phyloP scores from a whole-genome alignment of 2,329 filamentous ascomycete species.

The Ascosphaera apis region DNA sequence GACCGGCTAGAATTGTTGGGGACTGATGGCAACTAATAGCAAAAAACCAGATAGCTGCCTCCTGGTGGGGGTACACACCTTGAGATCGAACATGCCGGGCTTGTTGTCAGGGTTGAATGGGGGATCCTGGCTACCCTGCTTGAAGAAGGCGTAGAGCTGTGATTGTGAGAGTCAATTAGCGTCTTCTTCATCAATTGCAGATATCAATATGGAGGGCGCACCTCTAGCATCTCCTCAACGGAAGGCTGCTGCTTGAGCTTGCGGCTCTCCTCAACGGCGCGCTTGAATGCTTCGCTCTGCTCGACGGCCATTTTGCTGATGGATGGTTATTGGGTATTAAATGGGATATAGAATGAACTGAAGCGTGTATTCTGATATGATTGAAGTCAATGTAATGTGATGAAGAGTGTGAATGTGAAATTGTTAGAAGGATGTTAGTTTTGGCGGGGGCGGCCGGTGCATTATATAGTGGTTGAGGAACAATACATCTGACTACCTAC shows the following conservation, averaged over 20 bases:
- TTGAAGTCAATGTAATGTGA: no score
- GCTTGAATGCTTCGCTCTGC: slow-evolving; percentile 11
- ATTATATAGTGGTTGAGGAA: no score
- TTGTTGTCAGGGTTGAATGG: slow-evolving; percentile 10
- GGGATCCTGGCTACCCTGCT: slow-evolving; percentile 13
- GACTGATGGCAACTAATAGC: not conserved
- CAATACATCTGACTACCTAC: no score
- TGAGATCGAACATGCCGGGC: slow-evolving; percentile 18
- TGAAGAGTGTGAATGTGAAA: no score
- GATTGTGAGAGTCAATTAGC: slow-evolving; percentile 4
- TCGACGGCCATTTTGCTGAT: slow-evolving; percentile 3
- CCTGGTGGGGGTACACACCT: slow-evolving; percentile 15
- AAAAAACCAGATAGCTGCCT: no score
- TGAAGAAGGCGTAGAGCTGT: slow-evolving; percentile 19
- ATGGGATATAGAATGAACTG: no score
- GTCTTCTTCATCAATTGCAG: not conserved
- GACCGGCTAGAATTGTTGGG: not conserved
- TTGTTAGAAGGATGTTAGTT: no score
- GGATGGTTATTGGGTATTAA: no score
- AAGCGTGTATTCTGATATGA: no score
- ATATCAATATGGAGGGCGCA: slow-evolving; percentile 4
- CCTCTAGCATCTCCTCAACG: slow-evolving; percentile 15
- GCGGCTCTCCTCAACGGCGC: slow-evolving; percentile 13
- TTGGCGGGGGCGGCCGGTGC: no score
- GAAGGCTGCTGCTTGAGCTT: slow-evolving; percentile 15